Base-by-base conservation (phyloP, 208 protist species). In the Trypanosoma platydactyli region DNA sequence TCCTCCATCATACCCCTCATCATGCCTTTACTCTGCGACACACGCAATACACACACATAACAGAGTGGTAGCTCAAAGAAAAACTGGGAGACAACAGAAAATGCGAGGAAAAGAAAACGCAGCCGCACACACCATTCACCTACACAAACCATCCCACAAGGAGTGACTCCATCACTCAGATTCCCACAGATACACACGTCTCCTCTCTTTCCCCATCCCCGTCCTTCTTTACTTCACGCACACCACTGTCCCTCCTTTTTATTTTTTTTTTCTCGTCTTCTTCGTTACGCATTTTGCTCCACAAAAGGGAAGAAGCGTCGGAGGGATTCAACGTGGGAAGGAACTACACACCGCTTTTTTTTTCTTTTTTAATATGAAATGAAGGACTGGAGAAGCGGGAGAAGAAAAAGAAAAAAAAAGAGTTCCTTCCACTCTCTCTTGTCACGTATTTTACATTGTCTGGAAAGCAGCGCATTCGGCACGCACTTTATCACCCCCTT, bases 1-100 rank as follows among this genome's bases (percentile, higher is more conserved):
- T 61, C 54, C 16, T 53, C 48, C 57, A 63, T 61, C 4, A 57
- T 61, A 5, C 35, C 46, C 38, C 44, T 40, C 53, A 63, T 55
- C 30, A n/a, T 40, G 11, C 0, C 11, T 1, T 29, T 20, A 51
- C 40, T 56, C 5, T 44, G 27, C 0, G 15, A 6, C 41, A 53
- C 15, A 9, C 15, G 9, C 29, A 20, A 18, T 50, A 4, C 41
- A 51, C 38, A 16, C 33, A 15, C 27, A 64, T 35, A 40, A 38
- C 22, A 29, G 0, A 56, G 6, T 59, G 13, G 20, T 13, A 58
- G 54, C 38, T 57, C 35, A 60, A 67, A 48, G 54, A 63, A 67
- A 1, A 45, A 66, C 4, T 35, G 48, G 46, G 3, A 41, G 45
- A 53, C 5, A 54, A 45, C 20, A 64, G 48, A 60, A 49, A 48